These are phyloP conservation scores for Tulasnella sp. DNA, from an alignment of 768 basidiomycete genomes.

Conservation along the genomic window DNA sequence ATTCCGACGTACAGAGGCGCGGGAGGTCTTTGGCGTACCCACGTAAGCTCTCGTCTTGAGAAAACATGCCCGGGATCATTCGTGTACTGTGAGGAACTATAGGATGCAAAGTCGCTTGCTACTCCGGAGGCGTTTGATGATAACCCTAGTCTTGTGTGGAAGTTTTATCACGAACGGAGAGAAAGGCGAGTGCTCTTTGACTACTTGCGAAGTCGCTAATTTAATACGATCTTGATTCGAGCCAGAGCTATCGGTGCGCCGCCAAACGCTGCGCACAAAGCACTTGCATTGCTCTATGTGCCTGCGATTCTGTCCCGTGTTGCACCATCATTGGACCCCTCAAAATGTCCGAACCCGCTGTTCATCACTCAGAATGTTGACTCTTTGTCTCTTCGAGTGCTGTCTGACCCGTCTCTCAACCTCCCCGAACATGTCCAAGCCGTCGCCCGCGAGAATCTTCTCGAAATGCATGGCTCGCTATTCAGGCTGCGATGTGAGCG, in stretches of 20 bases:
- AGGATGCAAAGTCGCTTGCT: constrained; percentile 45
- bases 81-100: constrained; percentile 45
- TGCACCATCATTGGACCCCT: constrained; percentile 30
- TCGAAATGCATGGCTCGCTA: constrained; percentile 57
- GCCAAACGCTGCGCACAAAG: constrained; percentile 50
- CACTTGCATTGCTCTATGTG: constrained; percentile 22
- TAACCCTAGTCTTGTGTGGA: constrained; percentile 49
- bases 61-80: constrained; percentile 25
- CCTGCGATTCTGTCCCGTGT: constrained; percentile 39
- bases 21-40: neutral
- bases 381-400: constrained; percentile 21
- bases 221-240: neutral
- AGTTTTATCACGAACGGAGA: constrained; percentile 59
- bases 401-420: neutral
- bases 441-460: constrained; percentile 1
- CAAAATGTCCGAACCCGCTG: constrained; percentile 30
- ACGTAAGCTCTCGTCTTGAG: neutral
- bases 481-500: constrained; percentile 47
- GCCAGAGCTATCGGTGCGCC: constrained; percentile 40
- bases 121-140: constrained; percentile 45
- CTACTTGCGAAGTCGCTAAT: no score
- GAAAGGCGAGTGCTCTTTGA: constrained; percentile 29
- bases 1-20: constrained; percentile 46
- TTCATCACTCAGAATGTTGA: constrained; percentile 27
- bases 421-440: neutral